Percentiles rank a stretch among this genome's conserved stretches.
Evolutionary conservation across 306 rosid genomes (phyloP).

Genomic region (Sesbania bispinosa): DNA sequence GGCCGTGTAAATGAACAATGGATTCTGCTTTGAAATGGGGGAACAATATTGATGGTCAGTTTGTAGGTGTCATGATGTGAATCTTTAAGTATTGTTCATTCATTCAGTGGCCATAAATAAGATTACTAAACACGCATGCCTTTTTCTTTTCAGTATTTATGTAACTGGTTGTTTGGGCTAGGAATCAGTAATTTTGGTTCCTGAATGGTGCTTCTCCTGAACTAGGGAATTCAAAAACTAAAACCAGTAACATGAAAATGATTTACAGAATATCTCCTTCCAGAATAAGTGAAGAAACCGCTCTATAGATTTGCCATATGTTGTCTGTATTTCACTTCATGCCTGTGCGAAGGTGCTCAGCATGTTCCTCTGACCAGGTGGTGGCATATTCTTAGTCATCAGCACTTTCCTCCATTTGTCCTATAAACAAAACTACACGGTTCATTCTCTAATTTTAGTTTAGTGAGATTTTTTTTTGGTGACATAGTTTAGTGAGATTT

Average conservation of each 20-base stretch:
- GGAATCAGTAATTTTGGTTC: no score
- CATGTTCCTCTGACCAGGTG: neutral
- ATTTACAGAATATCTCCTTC: neutral
- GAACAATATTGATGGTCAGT: no score
- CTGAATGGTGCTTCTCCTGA: neutral
- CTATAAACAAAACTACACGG: neutral
- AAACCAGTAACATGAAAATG: neutral
- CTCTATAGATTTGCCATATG: neutral
- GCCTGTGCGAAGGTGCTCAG: neutral
- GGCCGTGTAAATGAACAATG: no score
- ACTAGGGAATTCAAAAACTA: neutral
- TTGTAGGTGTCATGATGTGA: no score
- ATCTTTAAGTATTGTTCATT: no score
- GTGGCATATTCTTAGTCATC: neutral
- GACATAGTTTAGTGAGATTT: neutral
- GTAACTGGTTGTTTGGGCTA: no score
- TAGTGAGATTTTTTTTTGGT: neutral
- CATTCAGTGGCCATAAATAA: no score
- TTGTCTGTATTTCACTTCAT: neutral
- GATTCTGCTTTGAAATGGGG: no score
- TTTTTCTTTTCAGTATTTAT: no score
- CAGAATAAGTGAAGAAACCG: neutral
- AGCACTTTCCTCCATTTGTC: neutral
- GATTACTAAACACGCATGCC: no score
- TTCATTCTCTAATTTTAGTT: neutral